A percentile compares a stretch with the other conserved stretches of the same genome.
Evolutionary conservation across 148 eudicot species (phyloP).

Genomic region (Selenicereus undatus): DNA sequence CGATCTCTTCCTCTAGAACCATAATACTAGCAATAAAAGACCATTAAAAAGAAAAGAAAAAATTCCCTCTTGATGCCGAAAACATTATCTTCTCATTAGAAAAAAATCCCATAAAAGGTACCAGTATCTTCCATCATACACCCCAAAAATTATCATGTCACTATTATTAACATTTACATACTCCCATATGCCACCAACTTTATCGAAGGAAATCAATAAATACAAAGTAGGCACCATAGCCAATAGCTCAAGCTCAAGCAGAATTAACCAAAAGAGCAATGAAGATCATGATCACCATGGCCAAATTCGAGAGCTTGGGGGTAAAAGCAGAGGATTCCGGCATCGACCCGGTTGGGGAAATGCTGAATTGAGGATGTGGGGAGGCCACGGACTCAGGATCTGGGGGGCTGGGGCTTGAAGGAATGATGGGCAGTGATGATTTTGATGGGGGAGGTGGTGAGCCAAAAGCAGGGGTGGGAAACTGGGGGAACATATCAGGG

Average conservation of each 20-base stretch:
- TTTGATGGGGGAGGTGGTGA: constrained; percentile 16
- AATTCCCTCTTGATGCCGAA: neutral
- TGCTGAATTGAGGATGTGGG: constrained; percentile 45
- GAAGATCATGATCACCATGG: constrained; percentile 22
- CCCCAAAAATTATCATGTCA: no score
- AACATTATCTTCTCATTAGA: constrained; percentile 1
- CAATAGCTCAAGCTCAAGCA: neutral
- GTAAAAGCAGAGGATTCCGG: constrained; percentile 42
- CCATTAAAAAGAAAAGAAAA: neutral
- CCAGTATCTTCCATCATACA: no score
- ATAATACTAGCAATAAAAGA: neutral
- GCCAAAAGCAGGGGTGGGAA: constrained; percentile 32
- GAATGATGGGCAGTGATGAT: constrained; percentile 53
- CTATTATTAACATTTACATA: no score
- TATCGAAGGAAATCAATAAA: neutral
- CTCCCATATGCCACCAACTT: neutral
- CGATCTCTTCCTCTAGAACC: constrained; percentile 9
- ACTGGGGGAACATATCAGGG: constrained; percentile 30
- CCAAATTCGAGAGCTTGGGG: constrained; percentile 14
- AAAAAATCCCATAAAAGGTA: no score
- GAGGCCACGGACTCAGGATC: constrained; percentile 47
- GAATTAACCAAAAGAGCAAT: constrained; percentile 26
- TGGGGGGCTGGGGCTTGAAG: constrained; percentile 77
- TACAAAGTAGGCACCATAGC: constrained; percentile 6
- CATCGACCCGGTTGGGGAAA: constrained; percentile 43